These are phyloP conservation scores for Pyrenophora seminiperda DNA, from an alignment of 2,329 filamentous ascomycete genomes.

Conservation along the genomic window DNA sequence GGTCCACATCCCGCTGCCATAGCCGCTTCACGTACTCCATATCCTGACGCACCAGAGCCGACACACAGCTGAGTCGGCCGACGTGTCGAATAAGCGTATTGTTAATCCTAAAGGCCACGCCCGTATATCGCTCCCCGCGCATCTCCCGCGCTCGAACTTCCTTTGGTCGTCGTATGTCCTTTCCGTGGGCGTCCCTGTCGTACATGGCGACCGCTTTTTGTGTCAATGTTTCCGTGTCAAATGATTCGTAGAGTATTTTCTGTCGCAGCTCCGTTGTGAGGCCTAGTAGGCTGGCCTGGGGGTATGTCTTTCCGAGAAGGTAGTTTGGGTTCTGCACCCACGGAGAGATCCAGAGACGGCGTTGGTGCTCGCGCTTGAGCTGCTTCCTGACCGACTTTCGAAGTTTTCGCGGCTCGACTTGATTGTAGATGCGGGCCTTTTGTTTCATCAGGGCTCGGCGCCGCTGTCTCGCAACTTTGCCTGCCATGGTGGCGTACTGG, in stretches of 20 bases:
- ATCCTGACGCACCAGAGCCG: constrained; percentile 11
- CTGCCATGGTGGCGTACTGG: background rate
- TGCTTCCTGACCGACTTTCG: constrained; percentile 3
- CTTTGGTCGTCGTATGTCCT: background rate
- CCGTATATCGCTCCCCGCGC: too few species aligned
- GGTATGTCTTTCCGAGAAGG: background rate
- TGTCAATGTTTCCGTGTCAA: background rate
- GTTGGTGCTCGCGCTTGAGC: background rate
- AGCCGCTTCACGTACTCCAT: constrained; percentile 15
- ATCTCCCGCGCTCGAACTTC: background rate
- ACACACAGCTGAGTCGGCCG: constrained; percentile 12
- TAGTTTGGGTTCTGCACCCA: constrained; percentile 8
- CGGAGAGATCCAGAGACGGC: constrained; percentile 8
- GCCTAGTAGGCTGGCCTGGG: constrained; percentile 15
- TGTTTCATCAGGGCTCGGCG: background rate
- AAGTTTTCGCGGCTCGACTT: constrained; percentile 5
- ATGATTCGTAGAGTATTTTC: constrained; percentile 12
- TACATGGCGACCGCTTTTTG: too few species aligned
- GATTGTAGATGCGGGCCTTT: background rate
- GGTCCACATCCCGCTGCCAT: constrained; percentile 11
- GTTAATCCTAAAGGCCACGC: background rate
- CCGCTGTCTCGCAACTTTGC: background rate
- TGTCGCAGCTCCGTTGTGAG: constrained; percentile 23
- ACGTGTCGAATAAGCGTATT: constrained; percentile 5
- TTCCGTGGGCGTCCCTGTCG: too few species aligned